Base-by-base conservation (phyloP, 805 yeast species). In the Saccharomyces cerevisiae region DNA sequence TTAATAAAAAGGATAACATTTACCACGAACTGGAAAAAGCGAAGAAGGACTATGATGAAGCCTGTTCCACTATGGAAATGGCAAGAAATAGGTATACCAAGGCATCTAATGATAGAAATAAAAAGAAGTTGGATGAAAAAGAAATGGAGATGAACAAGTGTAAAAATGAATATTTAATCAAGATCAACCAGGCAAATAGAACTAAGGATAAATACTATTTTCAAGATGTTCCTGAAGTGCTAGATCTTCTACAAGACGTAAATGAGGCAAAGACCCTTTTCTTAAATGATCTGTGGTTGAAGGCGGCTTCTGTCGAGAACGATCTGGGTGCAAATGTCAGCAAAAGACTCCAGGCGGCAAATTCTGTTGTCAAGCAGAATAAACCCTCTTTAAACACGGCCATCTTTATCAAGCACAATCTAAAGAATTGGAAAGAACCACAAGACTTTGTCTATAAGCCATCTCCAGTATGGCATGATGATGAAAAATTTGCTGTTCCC, bases 391-490 rank as follows among this genome's bases (percentile, higher is more conserved):
- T 89, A 51, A 97, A 90, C 70, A 81, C 91, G 0, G 84, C 88
- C 32, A 92, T 94, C 97, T 94, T 84, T 70, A 83, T 90, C 53
- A 90, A 90, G 65, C 99, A 94, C 71, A 94, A 94, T 68, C 57
- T 79, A 27, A 70, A 72, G 21, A 75, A 74, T 14, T 94, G 97
- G 97, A 76, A 76, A 48, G 97, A 90, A 62, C 98, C 97, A 0
- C 75, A 74, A 6, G 98, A 92, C 71, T 89, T 87, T 65, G 77
- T 81, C 59, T 94, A 87, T 64, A 79, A 87, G 58, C 97, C 98
- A 1, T 84, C 96, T 27, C 84, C 90, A 30, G 85, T 94, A 46
- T 94, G 99, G 99, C 98, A 92, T 70, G 99, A 94, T 65, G 97
- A 94, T 70, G 96, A 89, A 59, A 73, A 79, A 36, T 78, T 87